Conservation (phyloP, 176 grass and related monocot species). For the Aechmea fasciata region DNA sequence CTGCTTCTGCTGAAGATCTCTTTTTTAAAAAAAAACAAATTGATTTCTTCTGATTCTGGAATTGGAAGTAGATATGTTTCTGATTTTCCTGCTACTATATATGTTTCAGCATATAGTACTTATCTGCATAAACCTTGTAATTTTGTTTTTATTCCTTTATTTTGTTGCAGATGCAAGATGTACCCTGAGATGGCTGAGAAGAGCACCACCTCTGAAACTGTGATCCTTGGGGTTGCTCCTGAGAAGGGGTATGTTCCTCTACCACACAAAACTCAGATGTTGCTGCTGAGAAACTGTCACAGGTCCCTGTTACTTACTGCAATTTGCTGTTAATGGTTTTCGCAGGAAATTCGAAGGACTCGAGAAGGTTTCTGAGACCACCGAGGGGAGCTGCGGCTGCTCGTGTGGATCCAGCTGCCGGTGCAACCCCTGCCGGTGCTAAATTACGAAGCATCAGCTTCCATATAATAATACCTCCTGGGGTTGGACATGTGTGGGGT, state of each 20-base stretch:
- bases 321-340: background rate
- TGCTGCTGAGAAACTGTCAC: background rate
- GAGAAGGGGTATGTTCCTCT: slow-evolving; percentile 16
- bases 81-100: no score
- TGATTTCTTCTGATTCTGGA: background rate
- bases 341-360: slow-evolving; percentile 5
- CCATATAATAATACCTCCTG: background rate
- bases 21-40: no score
- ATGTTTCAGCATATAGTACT: no score
- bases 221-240: slow-evolving; percentile 24
- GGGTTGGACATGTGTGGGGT: background rate
- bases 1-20: background rate
- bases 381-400: slow-evolving; percentile 36
- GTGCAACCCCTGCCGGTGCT: slow-evolving; percentile 42
- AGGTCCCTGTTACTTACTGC: no score
- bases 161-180: slow-evolving; percentile 30
- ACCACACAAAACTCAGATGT: background rate
- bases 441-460: background rate
- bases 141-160: background rate
- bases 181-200: slow-evolving; percentile 39
- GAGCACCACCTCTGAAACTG: slow-evolving; percentile 13
- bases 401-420: slow-evolving; percentile 29
- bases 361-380: slow-evolving; percentile 15
- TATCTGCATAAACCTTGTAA: no score
- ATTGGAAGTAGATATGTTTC: no score